Conservation (phyloP, 2,329 filamentous ascomycete genomes). For the Monosporascus cannonballus region DNA sequence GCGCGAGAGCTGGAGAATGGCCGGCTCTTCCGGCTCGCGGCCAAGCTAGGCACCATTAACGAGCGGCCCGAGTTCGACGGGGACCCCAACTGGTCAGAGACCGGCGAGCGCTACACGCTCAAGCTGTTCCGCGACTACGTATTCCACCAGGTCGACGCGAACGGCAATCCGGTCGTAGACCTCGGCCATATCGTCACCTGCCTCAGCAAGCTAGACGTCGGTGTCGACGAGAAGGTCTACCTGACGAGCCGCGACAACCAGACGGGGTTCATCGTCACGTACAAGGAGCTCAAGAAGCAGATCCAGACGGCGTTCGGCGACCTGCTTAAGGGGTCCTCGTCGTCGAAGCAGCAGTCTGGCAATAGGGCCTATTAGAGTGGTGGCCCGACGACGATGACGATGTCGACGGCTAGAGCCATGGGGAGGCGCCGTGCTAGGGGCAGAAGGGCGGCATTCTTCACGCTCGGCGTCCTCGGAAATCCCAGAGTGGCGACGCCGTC, state of each 20-base stretch:
- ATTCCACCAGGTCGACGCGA: constrained; percentile 88
- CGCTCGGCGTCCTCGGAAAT: too few relatives aligned
- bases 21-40: constrained; percentile 69
- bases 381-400: neutral
- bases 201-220: constrained; percentile 89
- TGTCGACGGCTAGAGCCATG: neutral
- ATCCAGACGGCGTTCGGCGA: constrained; percentile 52
- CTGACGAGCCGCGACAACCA: constrained; percentile 87
- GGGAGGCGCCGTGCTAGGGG: too few relatives aligned
- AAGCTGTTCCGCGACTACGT: constrained; percentile 96
- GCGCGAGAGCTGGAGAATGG: constrained; percentile 85
- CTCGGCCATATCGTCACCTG: constrained; percentile 81
- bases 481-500: too few relatives aligned
- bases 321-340: constrained; percentile 38
- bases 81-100: constrained; percentile 80
- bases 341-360: constrained; percentile 6
- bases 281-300: constrained; percentile 76
- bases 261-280: constrained; percentile 80
- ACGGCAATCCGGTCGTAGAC: constrained; percentile 77
- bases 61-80: constrained; percentile 82
- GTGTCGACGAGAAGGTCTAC: constrained; percentile 77
- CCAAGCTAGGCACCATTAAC: constrained; percentile 81
- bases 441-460: too few relatives aligned
- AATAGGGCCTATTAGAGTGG: neutral
- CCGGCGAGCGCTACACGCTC: constrained; percentile 83